Evolutionary conservation across 1,139 yeast genomes (phyloP).

Genomic region (Saccharomyces pastorianus): DNA sequence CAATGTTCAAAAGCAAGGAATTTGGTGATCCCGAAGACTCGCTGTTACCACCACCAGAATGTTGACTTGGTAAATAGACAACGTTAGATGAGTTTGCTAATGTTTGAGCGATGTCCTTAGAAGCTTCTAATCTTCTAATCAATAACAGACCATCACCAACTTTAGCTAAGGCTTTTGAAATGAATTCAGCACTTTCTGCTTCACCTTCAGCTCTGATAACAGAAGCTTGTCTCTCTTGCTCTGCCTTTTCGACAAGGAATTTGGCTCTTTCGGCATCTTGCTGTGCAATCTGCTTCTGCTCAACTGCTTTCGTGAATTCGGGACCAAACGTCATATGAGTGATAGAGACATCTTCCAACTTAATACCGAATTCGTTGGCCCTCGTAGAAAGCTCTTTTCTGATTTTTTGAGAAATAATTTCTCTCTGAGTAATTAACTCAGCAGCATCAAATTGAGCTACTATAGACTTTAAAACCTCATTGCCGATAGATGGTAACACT

Average conservation of each 20-base stretch:
- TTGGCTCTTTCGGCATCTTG: constrained; percentile 98
- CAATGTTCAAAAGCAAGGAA: constrained; percentile 48
- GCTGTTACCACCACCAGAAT: constrained; percentile 36
- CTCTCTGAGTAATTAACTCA: constrained; percentile 94
- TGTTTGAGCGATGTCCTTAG: constrained; percentile 88
- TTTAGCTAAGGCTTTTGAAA: constrained; percentile 85
- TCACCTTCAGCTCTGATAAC: constrained; percentile 98
- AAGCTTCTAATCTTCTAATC: constrained; percentile 93
- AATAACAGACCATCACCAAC: constrained; percentile 94
- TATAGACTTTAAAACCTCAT: constrained; percentile 87
- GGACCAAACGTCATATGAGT: constrained; percentile 97
- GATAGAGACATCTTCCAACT: constrained; percentile 91
- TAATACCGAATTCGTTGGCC: constrained; percentile 83
- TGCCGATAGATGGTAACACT: constrained; percentile 93
- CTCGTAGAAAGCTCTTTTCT: constrained; percentile 78
- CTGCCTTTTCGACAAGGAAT: constrained; percentile 90
- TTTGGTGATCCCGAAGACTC: constrained; percentile 30
- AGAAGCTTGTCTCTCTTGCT: constrained; percentile 91
- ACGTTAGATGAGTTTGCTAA: constrained; percentile 78
- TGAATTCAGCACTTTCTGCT: constrained; percentile 95
- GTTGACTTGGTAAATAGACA: constrained; percentile 73
- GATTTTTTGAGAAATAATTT: constrained; percentile 83
- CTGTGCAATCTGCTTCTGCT: constrained; percentile 97
- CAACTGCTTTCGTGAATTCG: constrained; percentile 97
- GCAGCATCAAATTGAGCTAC: constrained; percentile 99